Conservation (phyloP, 73 alveolate species). For the Breviolum minutum region DNA sequence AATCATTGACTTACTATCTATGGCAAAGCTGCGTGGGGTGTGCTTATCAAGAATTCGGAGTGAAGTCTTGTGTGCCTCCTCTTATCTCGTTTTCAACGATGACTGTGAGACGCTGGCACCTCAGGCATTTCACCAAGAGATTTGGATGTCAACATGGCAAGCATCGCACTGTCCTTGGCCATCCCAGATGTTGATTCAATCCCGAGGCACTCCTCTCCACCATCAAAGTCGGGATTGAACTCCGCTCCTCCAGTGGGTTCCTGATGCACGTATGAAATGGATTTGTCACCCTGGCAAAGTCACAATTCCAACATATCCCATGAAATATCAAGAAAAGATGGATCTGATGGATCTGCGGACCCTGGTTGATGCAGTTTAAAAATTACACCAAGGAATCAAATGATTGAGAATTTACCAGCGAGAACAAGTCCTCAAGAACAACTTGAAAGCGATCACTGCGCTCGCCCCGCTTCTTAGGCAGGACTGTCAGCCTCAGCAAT, state of each 20-base stretch:
- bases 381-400: not conserved
- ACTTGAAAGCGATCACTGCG: conserved; percentile 87
- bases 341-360: not conserved
- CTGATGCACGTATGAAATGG: not conserved
- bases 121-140: not conserved
- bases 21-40: too few relatives aligned
- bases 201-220: conserved; percentile 62
- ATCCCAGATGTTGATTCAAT: not conserved
- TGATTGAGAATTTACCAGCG: not conserved
- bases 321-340: not conserved
- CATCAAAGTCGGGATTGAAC: conserved; percentile 78
- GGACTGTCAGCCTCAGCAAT: conserved; percentile 36
- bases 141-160: not conserved
- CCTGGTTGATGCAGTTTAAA: too few relatives aligned
- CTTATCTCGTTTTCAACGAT: conserved; percentile 62
- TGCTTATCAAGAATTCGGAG: too few relatives aligned
- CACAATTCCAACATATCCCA: not conserved
- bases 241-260: conserved; percentile 86
- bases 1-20: too few relatives aligned
- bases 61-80: conserved; percentile 69
- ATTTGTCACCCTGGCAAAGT: not conserved
- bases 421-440: conserved; percentile 26
- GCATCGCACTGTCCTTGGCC: too few relatives aligned
- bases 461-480: conserved; percentile 86
- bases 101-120: conserved; percentile 85